A percentile compares a stretch with the other conserved stretches of the same genome.
Evolutionary conservation across 306 rosid genomes (phyloP).

Genomic region (Cicer judaicum): DNA sequence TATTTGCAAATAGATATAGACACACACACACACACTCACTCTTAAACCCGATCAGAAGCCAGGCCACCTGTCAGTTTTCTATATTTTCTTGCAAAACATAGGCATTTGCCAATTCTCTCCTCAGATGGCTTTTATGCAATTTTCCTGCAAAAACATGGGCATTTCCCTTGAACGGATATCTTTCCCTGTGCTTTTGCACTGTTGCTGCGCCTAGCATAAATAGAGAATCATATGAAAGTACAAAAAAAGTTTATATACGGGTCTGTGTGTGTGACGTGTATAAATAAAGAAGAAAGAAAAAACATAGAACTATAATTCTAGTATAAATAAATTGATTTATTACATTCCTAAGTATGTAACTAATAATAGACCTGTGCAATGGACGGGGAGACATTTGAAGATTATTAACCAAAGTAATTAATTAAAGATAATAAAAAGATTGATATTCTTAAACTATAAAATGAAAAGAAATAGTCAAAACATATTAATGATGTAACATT

Average conservation of each 20-base stretch:
- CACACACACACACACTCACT: neutral
- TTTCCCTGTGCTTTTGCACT: neutral
- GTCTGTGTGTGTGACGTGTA: neutral
- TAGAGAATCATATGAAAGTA: neutral
- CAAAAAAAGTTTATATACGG: neutral
- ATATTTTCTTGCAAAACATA: slow-evolving; percentile 12
- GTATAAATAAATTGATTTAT: neutral
- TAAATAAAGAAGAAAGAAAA: neutral
- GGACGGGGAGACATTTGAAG: too few species aligned
- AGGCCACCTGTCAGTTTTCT: neutral
- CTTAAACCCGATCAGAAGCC: neutral
- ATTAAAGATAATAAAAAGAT: too few species aligned
- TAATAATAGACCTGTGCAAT: too few species aligned
- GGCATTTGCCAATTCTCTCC: neutral
- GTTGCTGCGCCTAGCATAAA: neutral
- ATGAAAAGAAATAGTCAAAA: too few species aligned
- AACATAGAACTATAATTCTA: neutral
- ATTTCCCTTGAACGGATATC: neutral
- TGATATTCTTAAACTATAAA: too few species aligned
- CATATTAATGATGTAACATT: too few species aligned
- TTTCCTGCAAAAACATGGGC: slow-evolving; percentile 2
- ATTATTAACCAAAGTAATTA: too few species aligned
- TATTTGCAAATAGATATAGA: neutral
- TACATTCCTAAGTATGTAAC: neutral
- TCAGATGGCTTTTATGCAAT: neutral